Conservation (phyloP, 2,329 filamentous ascomycete genomes). For the Pestalotiopsis sp. region DNA sequence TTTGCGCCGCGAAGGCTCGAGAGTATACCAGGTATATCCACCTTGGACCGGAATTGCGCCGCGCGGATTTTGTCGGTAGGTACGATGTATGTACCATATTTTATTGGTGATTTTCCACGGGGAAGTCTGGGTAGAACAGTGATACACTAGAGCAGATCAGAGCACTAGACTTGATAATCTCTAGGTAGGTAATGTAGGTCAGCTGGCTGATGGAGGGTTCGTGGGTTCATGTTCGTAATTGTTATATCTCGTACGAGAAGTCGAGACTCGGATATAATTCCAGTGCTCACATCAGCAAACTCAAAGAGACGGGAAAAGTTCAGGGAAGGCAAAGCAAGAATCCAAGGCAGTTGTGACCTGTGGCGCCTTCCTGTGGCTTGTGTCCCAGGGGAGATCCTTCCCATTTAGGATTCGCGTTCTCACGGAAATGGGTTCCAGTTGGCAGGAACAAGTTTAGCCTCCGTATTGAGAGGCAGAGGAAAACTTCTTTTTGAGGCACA, state of each 20-base stretch:
- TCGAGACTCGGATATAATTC: too few relatives aligned
- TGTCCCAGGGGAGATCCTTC: not conserved
- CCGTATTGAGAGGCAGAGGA: not conserved
- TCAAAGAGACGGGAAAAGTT: not conserved
- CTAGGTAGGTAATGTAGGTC: too few relatives aligned
- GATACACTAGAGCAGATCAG: not conserved
- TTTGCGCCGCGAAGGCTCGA: not conserved
- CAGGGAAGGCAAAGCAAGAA: not conserved
- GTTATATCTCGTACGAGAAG: too few relatives aligned
- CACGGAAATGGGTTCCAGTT: not conserved
- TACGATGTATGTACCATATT: not conserved
- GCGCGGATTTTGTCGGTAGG: not conserved
- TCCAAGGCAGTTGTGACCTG: not conserved
- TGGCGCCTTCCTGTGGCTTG: not conserved
- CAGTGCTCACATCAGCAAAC: not conserved
- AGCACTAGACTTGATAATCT: not conserved
- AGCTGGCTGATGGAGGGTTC: too few relatives aligned
- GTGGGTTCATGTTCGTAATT: too few relatives aligned
- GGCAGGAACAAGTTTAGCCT: not conserved
- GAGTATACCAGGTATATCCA: not conserved
- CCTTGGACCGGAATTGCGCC: not conserved
- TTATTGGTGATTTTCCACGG: not conserved
- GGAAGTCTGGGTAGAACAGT: not conserved
- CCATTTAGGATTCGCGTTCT: not conserved
- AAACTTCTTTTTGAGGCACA: not conserved